These are phyloP conservation scores for Penicillium sp. DNA, from an alignment of 2,329 filamentous ascomycete species.

Conservation along the genomic window DNA sequence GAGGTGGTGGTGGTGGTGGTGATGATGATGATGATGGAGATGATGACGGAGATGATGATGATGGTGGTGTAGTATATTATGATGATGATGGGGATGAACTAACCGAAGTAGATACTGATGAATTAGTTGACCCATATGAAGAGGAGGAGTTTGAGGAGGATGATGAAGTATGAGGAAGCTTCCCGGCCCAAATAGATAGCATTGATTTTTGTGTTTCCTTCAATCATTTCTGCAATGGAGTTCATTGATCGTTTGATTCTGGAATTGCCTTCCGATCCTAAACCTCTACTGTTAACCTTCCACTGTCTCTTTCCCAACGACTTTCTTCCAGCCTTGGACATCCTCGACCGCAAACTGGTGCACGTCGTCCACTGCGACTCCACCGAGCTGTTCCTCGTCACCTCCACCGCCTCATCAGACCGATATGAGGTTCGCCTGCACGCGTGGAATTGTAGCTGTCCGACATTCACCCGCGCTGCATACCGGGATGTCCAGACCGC, in stretches of 20 bases:
- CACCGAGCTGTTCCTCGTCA: conserved; percentile 51
- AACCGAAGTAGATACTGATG: too few species aligned
- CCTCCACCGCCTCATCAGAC: conserved; percentile 29
- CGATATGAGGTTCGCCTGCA: conserved; percentile 71
- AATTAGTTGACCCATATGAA: too few species aligned
- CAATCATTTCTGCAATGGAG: background rate
- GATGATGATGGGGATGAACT: too few species aligned
- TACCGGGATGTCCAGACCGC: conserved; percentile 49
- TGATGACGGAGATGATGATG: too few species aligned
- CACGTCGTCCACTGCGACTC: conserved; percentile 45
- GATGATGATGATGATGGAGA: too few species aligned
- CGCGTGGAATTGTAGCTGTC: conserved; percentile 89
- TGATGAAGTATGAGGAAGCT: too few species aligned
- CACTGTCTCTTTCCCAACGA: conserved; percentile 83
- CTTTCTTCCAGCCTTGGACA: conserved; percentile 80
- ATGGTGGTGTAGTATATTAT: too few species aligned
- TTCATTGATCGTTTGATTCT: conserved; percentile 31
- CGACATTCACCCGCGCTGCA: conserved; percentile 74
- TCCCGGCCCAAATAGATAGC: too few species aligned
- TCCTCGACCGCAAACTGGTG: conserved; percentile 78
- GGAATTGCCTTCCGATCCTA: conserved; percentile 34
- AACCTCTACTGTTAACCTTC: conserved; percentile 70
- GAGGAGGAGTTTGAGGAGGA: too few species aligned
- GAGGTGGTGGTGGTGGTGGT: too few species aligned
- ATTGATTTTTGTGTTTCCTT: background rate